Percentiles rank a stretch among this genome's conserved stretches.
phyloP scores from a whole-genome alignment of 2,329 filamentous ascomycete species.

The Pestalotiopsis fici region DNA sequence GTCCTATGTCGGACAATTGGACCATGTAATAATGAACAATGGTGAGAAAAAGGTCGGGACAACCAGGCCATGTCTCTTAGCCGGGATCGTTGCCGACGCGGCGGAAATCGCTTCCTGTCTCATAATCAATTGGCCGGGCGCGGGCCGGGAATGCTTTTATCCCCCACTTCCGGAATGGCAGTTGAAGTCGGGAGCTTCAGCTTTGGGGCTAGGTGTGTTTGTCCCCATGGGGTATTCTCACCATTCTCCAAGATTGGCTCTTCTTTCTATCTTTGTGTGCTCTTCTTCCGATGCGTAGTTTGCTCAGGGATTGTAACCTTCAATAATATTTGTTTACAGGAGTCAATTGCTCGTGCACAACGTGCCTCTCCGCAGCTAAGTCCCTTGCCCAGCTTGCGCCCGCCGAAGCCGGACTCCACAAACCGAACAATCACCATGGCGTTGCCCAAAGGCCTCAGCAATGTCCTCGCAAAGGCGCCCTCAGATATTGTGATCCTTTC shows the following conservation, averaged over 20 bases:
- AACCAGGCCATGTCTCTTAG: not conserved
- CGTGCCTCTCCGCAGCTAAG: not conserved
- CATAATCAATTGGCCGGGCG: not conserved
- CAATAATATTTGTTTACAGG: not conserved
- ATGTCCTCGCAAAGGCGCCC: constrained; percentile 77
- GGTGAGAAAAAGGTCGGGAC: not conserved
- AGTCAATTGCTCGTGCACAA: not conserved
- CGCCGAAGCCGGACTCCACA: not conserved
- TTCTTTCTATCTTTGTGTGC: not conserved
- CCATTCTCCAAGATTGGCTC: not conserved
- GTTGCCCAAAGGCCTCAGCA: constrained; percentile 67
- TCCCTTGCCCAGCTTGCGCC: not conserved
- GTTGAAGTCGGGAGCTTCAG: not conserved
- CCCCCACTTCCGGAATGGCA: constrained; percentile 11
- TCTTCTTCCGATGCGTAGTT: not conserved
- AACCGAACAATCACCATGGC: constrained; percentile 37
- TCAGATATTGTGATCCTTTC: constrained; percentile 87
- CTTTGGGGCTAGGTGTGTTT: not conserved
- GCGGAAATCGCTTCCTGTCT: not conserved
- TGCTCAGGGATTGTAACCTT: not conserved
- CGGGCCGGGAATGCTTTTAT: constrained; percentile 13
- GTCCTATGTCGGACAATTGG: not conserved
- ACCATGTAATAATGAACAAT: too few relatives aligned
- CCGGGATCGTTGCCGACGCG: not conserved
- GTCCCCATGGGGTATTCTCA: constrained; percentile 5